Base-by-base conservation (phyloP, 768 basidiomycete genomes). In the Amylocystis lapponica region DNA sequence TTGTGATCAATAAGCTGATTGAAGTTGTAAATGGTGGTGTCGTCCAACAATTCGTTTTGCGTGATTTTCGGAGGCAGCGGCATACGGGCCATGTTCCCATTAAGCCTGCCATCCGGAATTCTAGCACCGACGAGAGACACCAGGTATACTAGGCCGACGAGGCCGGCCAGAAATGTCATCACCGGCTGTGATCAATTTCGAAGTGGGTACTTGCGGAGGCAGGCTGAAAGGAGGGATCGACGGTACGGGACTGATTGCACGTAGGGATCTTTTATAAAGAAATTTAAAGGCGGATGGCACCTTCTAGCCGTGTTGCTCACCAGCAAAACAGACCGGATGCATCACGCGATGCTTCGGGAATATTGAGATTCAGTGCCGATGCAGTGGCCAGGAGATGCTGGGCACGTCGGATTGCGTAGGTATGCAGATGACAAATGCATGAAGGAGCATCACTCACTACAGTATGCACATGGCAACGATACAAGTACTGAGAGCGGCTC, bases 1-100 rank as follows among this genome's bases (percentile, higher is more conserved):
- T 57, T 69, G 56, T 76, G 76, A 53, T 78, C 74, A 46, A 82
- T 63, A 36, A 69, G 55, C 48, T 70, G 68, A 51, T 83, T 73
- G 54, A 84, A 84, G 45, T 57, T 60, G 58, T 78, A 84, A 5
- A 67, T 57, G 22, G 56, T 59, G 52, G 56, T 57, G 45, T 62
- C 43, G 21, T 54, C 52, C 16, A 50, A 47, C 20, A 41, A 30
- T 3, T 27, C 14, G 11, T 52, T 43, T n/a, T 32, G 17, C 21
- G 59, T 56, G 30, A 55, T 48, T 20, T 46, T 41, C 22, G 56
- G 56, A 22, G 47, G 41, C 3, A 43, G 55, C 26, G 49, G n/a
- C n/a, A n/a, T n/a, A n/a, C n/a, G n/a, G n/a, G n/a, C 31, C 13
- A 50, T 33, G 36, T 56, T 55, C 23, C 41, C 57, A 39, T 59